Evolutionary conservation across 78 protist species (phyloP).

Genomic region (Chrysochromulina parva): DNA sequence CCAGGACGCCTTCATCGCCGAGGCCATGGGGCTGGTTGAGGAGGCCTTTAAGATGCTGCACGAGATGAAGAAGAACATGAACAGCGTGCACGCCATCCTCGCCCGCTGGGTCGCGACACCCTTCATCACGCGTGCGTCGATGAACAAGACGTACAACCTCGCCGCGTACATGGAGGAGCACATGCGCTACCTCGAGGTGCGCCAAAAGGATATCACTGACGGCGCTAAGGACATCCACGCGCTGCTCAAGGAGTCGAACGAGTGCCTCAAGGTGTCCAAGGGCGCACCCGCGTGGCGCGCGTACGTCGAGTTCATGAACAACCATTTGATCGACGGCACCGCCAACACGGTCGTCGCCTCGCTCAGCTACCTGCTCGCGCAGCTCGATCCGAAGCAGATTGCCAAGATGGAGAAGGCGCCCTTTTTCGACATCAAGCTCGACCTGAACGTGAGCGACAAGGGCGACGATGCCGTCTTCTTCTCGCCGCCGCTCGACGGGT

Average conservation of each 20-base stretch:
- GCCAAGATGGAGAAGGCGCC: neutral
- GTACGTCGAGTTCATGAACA: constrained; percentile 65
- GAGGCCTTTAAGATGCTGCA: neutral
- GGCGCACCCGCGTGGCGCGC: constrained; percentile 54
- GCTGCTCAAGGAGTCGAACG: neutral
- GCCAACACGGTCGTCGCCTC: constrained; percentile 14
- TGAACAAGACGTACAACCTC: neutral
- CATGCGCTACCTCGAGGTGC: neutral
- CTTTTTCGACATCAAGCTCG: neutral
- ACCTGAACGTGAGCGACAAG: no score
- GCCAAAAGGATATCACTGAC: constrained; percentile 4
- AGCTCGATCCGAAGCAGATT: constrained; percentile 18
- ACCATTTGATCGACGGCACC: constrained; percentile 39
- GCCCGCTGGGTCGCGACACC: neutral
- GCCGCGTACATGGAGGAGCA: constrained; percentile 35
- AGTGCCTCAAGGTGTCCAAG: neutral
- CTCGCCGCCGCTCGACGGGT: constrained; percentile 26
- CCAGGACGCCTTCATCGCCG: constrained; percentile 53
- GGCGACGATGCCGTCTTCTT: neutral
- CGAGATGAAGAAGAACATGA: constrained; percentile 36
- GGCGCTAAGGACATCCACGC: constrained; percentile 31
- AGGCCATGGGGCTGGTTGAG: constrained; percentile 23
- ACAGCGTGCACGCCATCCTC: neutral
- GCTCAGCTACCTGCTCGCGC: constrained; percentile 36
- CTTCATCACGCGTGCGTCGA: constrained; percentile 10